Percentiles rank a stretch among this genome's conserved stretches.
Conservation (phyloP, 306 rosid genomes). For the Nissolia schottii region DNA sequence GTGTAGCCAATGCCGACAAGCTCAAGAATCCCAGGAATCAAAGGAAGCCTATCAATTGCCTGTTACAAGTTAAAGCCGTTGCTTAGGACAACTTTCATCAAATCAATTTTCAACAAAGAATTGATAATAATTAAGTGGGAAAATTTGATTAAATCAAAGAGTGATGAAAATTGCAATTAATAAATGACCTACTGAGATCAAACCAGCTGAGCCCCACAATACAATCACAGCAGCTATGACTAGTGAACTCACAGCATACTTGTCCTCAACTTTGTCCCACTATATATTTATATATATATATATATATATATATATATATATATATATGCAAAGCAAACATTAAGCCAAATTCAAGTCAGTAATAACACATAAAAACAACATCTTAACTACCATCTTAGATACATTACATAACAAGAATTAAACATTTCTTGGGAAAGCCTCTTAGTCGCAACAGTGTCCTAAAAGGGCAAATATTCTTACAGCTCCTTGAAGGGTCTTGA, state of each 20-base stretch:
- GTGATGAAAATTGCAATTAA: neutral
- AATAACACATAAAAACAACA: neutral
- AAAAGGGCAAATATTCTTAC: constrained; percentile 35
- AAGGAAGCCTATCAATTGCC: constrained; percentile 95
- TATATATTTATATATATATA: too few relatives aligned
- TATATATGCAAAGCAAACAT: constrained; percentile 24
- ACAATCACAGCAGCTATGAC: constrained; percentile 57
- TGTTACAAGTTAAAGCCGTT: constrained; percentile 28
- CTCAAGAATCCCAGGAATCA: constrained; percentile 85
- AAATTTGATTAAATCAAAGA: neutral
- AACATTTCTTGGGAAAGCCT: neutral
- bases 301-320: too few relatives aligned
- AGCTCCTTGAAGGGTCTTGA: constrained; percentile 60
- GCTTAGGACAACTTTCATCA: constrained; percentile 4
- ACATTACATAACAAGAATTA: neutral
- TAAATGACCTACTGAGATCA: constrained; percentile 59
- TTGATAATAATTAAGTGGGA: neutral
- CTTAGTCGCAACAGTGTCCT: too few relatives aligned
- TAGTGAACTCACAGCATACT: constrained; percentile 78
- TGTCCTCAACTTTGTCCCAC: constrained; percentile 97
- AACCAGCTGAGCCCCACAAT: constrained; percentile 65
- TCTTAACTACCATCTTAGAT: neutral
- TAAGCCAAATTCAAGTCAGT: neutral
- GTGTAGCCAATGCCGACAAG: constrained; percentile 83
- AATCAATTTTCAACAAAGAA: neutral